Evolutionary conservation across 257 asterid species (phyloP), one percentile per base, ranked within the genome.

Genomic region (Nemophila menziesii): DNA sequence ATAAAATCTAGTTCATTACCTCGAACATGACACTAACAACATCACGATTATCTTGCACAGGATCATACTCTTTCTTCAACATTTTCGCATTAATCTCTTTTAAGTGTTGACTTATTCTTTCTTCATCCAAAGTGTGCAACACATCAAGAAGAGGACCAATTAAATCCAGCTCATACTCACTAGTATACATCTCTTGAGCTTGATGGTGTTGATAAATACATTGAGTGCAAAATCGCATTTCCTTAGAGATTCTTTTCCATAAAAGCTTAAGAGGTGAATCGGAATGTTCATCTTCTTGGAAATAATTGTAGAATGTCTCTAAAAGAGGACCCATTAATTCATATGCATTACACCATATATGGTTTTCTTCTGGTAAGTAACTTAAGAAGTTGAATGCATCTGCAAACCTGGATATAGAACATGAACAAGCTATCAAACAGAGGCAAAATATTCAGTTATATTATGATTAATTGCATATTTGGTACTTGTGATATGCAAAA

Each of bases 121-220:
- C 92, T 66, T 84, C 98, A 51, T 89, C 98, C 52, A 89, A 94
- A 33, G 60, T 51, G 43, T 17, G 80, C 56, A 89, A 68, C 54
- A 78, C 93, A 24, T 76, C 77, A 52, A 89, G 96, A 40, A 84
- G 92, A 51, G 93, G 87, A 44, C 87, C 69, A 21, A 89, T 62
- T 49, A 90, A 74, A 60, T 74, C 67, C 49, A 55, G 64, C 59
- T 84, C 94, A 44, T 80, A 89, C 43, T 89, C 96, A 2, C 68
- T 60, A 23, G 39, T 61, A 49, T 76, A 89, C 70, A 74, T 82
- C 60, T 80, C 82, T 53, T 74, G 92, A 43, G 93, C 86, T 64
- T 81, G 98, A 78, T 89, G 95, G 57, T 89, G 93, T 67, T 84
- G 94, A 44, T 77, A 83, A 44, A 84, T 73, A 56, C 98, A 89